These are phyloP conservation scores for Phaeoacremonium minimum DNA, from an alignment of 2,329 filamentous ascomycete genomes.

Conservation along the genomic window DNA sequence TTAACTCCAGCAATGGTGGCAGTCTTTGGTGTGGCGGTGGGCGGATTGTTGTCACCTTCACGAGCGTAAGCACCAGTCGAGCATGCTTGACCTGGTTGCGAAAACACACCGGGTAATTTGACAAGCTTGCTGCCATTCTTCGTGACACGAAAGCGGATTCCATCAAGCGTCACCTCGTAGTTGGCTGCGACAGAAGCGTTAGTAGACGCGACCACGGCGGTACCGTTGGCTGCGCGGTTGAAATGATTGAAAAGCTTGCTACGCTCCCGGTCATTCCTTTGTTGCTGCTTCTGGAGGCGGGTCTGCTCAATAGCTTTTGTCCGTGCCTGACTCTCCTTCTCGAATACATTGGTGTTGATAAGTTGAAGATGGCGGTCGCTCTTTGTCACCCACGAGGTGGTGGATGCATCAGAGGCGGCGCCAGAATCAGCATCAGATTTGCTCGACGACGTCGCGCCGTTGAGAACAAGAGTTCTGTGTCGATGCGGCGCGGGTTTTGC, in stretches of 20 bases:
- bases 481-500: conserved; percentile 33
- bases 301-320: conserved; percentile 70
- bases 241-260: conserved; percentile 47
- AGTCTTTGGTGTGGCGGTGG: conserved; percentile 69
- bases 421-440: conserved; percentile 18
- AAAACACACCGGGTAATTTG: conserved; percentile 62
- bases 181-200: conserved; percentile 27
- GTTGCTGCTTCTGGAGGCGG: conserved; percentile 49
- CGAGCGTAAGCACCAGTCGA: conserved; percentile 4
- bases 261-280: conserved; percentile 55
- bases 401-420: conserved; percentile 28
- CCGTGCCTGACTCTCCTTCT: conserved; percentile 66
- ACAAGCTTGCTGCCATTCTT: conserved; percentile 80
- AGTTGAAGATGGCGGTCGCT: conserved; percentile 75
- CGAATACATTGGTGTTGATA: conserved; percentile 75
- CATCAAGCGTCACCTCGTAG: conserved; percentile 65
- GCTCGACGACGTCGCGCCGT: conserved; percentile 28
- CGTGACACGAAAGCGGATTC: conserved; percentile 68
- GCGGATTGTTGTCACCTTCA: conserved; percentile 50
- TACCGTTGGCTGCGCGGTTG: conserved; percentile 24
- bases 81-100: conserved; percentile 13
- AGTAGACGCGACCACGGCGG: conserved; percentile 15
- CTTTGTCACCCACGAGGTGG: conserved; percentile 62
- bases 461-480: conserved; percentile 61
- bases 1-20: conserved; percentile 70